Conservation (phyloP, 2,329 filamentous ascomycete species). For the Pleoardoris graminearum region DNA sequence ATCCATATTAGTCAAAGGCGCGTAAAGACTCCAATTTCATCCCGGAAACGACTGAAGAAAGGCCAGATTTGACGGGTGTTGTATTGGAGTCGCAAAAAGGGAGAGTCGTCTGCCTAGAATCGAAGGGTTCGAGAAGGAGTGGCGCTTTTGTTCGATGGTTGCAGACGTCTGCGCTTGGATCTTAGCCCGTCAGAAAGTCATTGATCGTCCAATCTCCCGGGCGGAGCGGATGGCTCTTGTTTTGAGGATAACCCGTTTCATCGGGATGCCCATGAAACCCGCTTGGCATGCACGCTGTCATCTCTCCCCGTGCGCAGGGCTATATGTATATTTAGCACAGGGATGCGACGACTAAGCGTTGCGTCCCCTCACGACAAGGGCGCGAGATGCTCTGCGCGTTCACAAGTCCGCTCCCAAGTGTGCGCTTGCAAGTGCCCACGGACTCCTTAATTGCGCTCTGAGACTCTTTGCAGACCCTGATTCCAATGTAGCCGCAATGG, state of each 20-base stretch:
- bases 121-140: conserved; percentile 41
- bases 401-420: conserved; percentile 1
- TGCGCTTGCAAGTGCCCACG: conserved; percentile 4
- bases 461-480: conserved; percentile 28
- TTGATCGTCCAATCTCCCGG: conserved; percentile 47
- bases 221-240: conserved; percentile 45
- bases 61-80: conserved; percentile 34
- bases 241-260: conserved; percentile 45
- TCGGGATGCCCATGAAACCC: conserved; percentile 36
- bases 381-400: conserved; percentile 1
- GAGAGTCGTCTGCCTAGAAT: conserved; percentile 23
- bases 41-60: conserved; percentile 39
- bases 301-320: conserved; percentile 34
- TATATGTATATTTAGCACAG: conserved; percentile 37
- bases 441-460: background rate
- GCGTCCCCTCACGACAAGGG: conserved; percentile 13
- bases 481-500: conserved; percentile 27
- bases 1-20: conserved; percentile 42
- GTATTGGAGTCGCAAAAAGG: conserved; percentile 31
- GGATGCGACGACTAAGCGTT: conserved; percentile 24
- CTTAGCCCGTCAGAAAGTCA: conserved; percentile 44
- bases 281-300: conserved; percentile 44
- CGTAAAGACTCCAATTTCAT: conserved; percentile 39
- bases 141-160: conserved; percentile 39
- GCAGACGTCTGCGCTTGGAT: conserved; percentile 37